Percentiles rank a stretch among this genome's conserved stretches.
These are phyloP conservation scores for Cercospora sp. DNA, from an alignment of 2,329 filamentous ascomycete genomes.

Conservation along the genomic window DNA sequence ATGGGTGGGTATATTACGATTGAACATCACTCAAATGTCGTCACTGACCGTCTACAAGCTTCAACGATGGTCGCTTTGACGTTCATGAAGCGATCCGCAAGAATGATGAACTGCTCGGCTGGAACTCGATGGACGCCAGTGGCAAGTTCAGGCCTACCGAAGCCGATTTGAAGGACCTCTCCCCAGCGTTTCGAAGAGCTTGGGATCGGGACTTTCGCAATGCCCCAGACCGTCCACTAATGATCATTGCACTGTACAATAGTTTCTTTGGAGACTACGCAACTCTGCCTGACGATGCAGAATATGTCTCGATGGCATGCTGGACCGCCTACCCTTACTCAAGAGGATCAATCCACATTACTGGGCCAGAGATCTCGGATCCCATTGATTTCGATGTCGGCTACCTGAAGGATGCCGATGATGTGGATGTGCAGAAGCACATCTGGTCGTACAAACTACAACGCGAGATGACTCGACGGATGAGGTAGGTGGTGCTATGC, in stretches of 20 bases:
- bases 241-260: conserved; percentile 45
- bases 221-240: conserved; percentile 50
- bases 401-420: conserved; percentile 53
- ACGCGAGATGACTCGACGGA: conserved; percentile 60
- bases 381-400: conserved; percentile 36
- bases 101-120: conserved; percentile 55
- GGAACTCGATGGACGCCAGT: conserved; percentile 57
- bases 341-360: conserved; percentile 62
- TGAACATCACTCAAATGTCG: not conserved
- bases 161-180: conserved; percentile 53
- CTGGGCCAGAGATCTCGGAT: conserved; percentile 43
- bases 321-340: conserved; percentile 63
- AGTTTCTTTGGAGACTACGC: conserved; percentile 33
- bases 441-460: conserved; percentile 65
- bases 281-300: conserved; percentile 16
- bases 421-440: conserved; percentile 53
- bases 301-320: conserved; percentile 54
- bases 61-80: conserved; percentile 52
- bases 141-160: conserved; percentile 59
- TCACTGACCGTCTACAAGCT: conserved; percentile 14
- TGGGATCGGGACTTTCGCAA: conserved; percentile 59
- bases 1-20: conserved; percentile 40
- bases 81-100: conserved; percentile 48
- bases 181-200: conserved; percentile 53
- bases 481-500: conserved; percentile 31